Percentiles rank a stretch among this genome's conserved stretches.
Evolutionary conservation across 2,329 filamentous ascomycete genomes (phyloP).

Genomic region (Calonectria fujianensis): DNA sequence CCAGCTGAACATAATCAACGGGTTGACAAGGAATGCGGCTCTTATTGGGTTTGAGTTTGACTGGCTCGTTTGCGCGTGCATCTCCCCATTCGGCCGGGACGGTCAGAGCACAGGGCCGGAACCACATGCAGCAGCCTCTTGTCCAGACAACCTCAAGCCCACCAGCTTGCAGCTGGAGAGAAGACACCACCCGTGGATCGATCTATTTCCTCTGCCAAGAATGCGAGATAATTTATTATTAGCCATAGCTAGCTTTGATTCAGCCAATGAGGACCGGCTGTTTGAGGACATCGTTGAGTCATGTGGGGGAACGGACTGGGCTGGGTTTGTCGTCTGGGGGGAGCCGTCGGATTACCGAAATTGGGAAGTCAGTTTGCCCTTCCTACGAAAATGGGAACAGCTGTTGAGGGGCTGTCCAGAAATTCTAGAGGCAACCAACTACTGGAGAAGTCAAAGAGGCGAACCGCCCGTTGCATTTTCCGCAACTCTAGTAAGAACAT

Average conservation of each 20-base stretch:
- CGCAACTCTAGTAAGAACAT: no score
- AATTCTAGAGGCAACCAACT: constrained; percentile 8
- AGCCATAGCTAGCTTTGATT: background rate
- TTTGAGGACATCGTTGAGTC: constrained; percentile 10
- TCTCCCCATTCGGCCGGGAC: background rate
- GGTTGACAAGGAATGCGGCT: background rate
- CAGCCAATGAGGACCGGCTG: constrained; percentile 2
- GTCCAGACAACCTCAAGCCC: background rate
- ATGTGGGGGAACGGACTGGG: background rate
- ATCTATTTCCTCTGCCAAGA: constrained; percentile 4
- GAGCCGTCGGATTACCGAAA: constrained; percentile 7
- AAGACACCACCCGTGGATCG: constrained; percentile 14
- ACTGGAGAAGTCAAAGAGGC: constrained; percentile 11
- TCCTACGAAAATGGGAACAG: background rate
- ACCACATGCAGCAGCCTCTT: background rate
- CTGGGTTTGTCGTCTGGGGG: constrained; percentile 12
- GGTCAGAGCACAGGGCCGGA: background rate
- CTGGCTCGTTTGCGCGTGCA: constrained; percentile 3
- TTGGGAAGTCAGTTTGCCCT: background rate
- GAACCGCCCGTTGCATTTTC: background rate
- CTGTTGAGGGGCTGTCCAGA: constrained; percentile 4
- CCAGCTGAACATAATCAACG: constrained; percentile 12
- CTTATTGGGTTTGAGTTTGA: background rate
- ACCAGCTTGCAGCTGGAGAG: background rate
- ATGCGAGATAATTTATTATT: constrained; percentile 9